Evolutionary conservation across 2,329 filamentous ascomycete genomes (phyloP), one percentile per base, ranked within the genome.

Genomic region (Aspergillus pseudoglaucus): DNA sequence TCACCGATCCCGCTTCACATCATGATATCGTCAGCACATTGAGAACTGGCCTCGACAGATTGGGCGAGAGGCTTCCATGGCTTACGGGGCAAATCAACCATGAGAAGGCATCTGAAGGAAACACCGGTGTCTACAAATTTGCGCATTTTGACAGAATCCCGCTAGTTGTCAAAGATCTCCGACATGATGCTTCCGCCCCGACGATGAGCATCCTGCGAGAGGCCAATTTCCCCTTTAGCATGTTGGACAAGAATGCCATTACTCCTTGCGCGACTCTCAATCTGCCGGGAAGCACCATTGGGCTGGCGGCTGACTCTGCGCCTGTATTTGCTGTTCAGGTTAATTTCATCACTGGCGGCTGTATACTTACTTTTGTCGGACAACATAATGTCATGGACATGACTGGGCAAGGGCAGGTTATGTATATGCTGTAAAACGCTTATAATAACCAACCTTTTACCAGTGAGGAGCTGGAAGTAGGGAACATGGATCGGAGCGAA

Each of bases 381-480:
- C 71, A 78, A 17, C 79, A 82, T 51, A 68, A 70, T 18, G 61
- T 64, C 1, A 75, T 78, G 67, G 79, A 82, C 44, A 74, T 76
- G 63, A 68, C 66, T 1, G 77, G 76, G 1, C 71, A 76, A 53
- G 74, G 63, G 2, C 63, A 70, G 17, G 54, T 78, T 9, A 74
- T 78, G n/a, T 44, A 59, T 1, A 65, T 76, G 3, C 59, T 82
- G 9, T 52, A 47, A 5, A 78, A 78, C 48, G 75, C 75, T 1
- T 79, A 76, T 47, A 59, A 58, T 0, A 55, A 61, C 1, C 70
- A 75, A 18, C 30, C 49, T 0, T 78, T 79, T 54, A 75, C 72
- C 0, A 33, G 51, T 0, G 65, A 77, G 9, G 78, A 81, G 35
- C 32, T 75, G 0, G 20, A 46, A 0, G 42, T 57, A 1, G 77